These are phyloP conservation scores for Mariannaea elegans DNA, from an alignment of 2,329 filamentous ascomycete species.

Conservation along the genomic window DNA sequence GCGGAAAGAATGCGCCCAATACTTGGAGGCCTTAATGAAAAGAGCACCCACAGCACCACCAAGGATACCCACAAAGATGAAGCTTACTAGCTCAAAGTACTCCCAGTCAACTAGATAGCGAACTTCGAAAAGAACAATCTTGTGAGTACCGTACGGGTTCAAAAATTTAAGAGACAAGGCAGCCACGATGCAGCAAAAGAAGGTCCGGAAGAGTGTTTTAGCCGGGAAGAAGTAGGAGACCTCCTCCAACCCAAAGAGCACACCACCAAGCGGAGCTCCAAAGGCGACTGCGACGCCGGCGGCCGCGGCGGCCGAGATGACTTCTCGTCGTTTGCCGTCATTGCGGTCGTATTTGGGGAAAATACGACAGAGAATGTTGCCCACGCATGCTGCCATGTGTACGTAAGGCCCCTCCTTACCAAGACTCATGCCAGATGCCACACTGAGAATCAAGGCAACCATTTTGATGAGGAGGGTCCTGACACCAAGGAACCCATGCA, in stretches of 20 bases:
- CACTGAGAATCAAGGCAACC: conserved; percentile 82
- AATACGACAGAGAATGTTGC: conserved; percentile 93
- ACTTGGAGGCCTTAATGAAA: conserved; percentile 94
- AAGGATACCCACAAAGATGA: conserved; percentile 85
- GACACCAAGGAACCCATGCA: conserved; percentile 93
- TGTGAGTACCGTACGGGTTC: conserved; percentile 94
- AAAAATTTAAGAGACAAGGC: conserved; percentile 92
- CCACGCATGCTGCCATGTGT: conserved; percentile 95
- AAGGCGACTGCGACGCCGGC: conserved; percentile 95
- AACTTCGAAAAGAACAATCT: conserved; percentile 97
- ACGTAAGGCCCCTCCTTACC: conserved; percentile 97
- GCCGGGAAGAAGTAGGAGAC: conserved; percentile 97
- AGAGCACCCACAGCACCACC: conserved; percentile 87
- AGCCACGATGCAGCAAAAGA: conserved; percentile 96
- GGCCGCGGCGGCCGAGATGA: conserved; percentile 90
- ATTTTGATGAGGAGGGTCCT: conserved; percentile 90
- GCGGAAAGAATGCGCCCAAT: conserved; percentile 91
- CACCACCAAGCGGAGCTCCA: conserved; percentile 85
- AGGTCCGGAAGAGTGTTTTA: conserved; percentile 96
- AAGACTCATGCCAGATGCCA: conserved; percentile 90
- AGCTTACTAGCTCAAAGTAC: conserved; percentile 87
- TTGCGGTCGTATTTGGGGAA: conserved; percentile 95
- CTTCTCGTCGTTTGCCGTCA: conserved; percentile 91
- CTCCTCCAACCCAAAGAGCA: conserved; percentile 93
- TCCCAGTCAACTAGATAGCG: conserved; percentile 92